Conservation (phyloP, 257 asterid genomes). For the Scutellaria galericulata region DNA sequence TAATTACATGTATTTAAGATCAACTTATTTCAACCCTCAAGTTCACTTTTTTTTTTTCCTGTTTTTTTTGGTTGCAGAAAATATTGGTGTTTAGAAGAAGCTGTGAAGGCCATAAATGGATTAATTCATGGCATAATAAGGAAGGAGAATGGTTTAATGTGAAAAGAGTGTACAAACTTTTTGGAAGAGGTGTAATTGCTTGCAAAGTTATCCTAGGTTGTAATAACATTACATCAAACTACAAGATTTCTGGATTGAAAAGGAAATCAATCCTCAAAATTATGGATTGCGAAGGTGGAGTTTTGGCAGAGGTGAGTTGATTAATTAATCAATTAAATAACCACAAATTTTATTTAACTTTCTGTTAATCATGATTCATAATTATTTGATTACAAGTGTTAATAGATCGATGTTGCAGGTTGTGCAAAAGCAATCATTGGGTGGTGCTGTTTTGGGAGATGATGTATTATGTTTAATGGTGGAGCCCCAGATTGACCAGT, state of each 20-base stretch:
- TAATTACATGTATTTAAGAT: neutral
- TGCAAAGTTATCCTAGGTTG: slow-evolving; percentile 39
- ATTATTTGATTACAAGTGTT: neutral
- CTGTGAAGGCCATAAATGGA: slow-evolving; percentile 50
- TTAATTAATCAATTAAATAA: neutral
- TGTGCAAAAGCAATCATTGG: slow-evolving; percentile 47
- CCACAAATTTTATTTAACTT: too few relatives aligned
- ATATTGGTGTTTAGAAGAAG: slow-evolving; percentile 31
- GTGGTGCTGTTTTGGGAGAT: slow-evolving; percentile 59
- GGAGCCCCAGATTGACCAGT: slow-evolving; percentile 61
- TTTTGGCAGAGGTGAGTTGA: slow-evolving; percentile 53
- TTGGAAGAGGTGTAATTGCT: slow-evolving; percentile 22
- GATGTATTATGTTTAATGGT: slow-evolving; percentile 65
- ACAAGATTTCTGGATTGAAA: slow-evolving; percentile 38
- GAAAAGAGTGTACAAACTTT: slow-evolving; percentile 29
- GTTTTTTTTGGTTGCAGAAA: slow-evolving; percentile 30
- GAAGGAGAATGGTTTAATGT: slow-evolving; percentile 51
- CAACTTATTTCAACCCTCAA: neutral
- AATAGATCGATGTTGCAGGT: slow-evolving; percentile 44
- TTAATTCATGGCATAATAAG: slow-evolving; percentile 25
- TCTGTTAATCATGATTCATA: neutral
- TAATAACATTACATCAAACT: slow-evolving; percentile 28
- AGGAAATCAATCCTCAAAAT: slow-evolving; percentile 46
- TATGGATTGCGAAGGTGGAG: slow-evolving; percentile 34
- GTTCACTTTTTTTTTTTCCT: too few relatives aligned